phyloP scores from a whole-genome alignment of 176 grass and related monocot genomes.

The Bolboschoenus planiculmis region DNA sequence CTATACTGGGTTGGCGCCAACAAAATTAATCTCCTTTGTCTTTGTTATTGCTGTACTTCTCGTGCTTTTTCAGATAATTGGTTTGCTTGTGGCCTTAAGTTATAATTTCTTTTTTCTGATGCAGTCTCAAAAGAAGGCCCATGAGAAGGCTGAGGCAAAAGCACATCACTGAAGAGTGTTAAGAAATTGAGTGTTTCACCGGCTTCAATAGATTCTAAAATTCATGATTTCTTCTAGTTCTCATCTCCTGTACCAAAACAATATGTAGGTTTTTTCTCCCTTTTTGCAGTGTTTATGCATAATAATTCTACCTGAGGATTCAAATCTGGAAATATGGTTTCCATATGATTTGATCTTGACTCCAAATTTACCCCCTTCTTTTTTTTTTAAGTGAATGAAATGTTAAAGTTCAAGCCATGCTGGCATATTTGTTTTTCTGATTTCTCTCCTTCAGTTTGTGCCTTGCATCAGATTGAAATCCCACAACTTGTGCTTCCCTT shows the following conservation, averaged over 20 bases:
- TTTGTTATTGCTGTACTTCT: not conserved
- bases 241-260: constrained; percentile 5
- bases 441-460: not conserved
- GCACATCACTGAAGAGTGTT: constrained; percentile 37
- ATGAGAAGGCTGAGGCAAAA: constrained; percentile 25
- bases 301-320: constrained; percentile 21
- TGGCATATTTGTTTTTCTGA: not conserved
- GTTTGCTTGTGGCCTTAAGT: not conserved
- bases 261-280: not conserved
- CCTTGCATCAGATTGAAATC: not conserved
- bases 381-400: not conserved
- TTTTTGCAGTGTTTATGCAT: not conserved
- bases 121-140: constrained; percentile 51
- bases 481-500: not conserved
- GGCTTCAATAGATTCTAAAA: constrained; percentile 2
- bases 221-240: constrained; percentile 11
- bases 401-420: constrained; percentile 7
- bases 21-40: not conserved
- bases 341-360: constrained; percentile 4
- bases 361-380: not conserved
- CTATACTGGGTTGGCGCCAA: not conserved
- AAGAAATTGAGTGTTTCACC: not conserved
- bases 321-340: constrained; percentile 24
- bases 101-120: not conserved
- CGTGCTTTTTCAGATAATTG: not conserved